Base-by-base conservation (phyloP, 345 rosid species). In the Hibiscus tridactylites region DNA sequence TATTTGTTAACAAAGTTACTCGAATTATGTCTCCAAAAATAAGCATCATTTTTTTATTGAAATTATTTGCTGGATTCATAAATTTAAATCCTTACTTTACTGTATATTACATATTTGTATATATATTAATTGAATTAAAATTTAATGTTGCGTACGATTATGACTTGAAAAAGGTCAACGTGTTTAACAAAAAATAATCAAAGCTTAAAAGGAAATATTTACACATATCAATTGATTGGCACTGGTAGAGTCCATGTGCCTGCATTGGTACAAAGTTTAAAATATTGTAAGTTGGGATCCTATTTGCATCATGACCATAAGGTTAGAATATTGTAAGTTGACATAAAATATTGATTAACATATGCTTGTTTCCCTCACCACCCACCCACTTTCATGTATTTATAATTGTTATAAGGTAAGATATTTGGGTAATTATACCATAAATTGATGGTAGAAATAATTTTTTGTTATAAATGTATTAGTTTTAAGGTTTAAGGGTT, bases 231-330 rank as follows among this genome's bases (percentile, higher is more conserved):
- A 57, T 26, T 46, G 58, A 31, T 71, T 67, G 42, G 67, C 26
- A 21, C 60, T 71, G 74, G 29, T 37, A 28, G 44, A 12, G 6
- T 72, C 69, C 75, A 72, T 72, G 75, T 72, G 69, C 69, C 44
- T 49, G 12, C 69, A 37, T 37, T 37, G 42, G 7, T 37, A 37
- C 42, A 37, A 37, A 37, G 42, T 37, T 37, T 37, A 37, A 37
- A 37, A 37, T 37, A 35, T 35, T 35, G 39, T 37, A 42, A 46
- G 35, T 28, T 52, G 26, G 57, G 42, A 31, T 28, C 42, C 61
- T 68, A 61, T 56, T 19, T 31, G 60, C 16, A 16, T 49, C 60
- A 68, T 50, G 54, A 68, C n/a, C 7, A 11, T 65, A 65, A 33
- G 52, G 44, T 68, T 47, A 29, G 50, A 68, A 21, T 65, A 65